Conservation (phyloP, 805 yeast genomes). For the Candida ponderosae region DNA sequence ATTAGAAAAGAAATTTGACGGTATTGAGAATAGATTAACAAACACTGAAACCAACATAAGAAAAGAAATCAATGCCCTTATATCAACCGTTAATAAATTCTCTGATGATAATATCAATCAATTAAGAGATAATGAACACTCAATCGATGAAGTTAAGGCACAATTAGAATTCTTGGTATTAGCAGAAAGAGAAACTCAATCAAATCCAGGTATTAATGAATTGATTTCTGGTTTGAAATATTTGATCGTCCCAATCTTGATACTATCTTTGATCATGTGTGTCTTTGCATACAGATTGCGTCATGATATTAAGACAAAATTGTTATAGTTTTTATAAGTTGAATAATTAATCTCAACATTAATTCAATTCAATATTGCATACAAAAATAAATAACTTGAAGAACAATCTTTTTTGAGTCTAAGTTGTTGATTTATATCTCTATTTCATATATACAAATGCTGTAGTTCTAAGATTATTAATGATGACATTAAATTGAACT, state of each 20-base stretch:
- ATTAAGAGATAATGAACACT: conserved; percentile 16
- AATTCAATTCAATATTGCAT: no score
- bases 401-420: no score
- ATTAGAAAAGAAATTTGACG: conserved; percentile 1
- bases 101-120: conserved; percentile 14
- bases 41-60: conserved; percentile 4
- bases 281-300: conserved; percentile 45
- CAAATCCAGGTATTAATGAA: conserved; percentile 13
- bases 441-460: no score
- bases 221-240: conserved; percentile 17
- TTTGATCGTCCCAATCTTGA: conserved; percentile 17
- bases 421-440: no score
- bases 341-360: conserved; percentile 3
- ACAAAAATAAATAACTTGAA: no score
- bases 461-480: no score
- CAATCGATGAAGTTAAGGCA: conserved; percentile 12
- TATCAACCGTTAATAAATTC: conserved; percentile 7
- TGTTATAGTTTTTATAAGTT: no score
- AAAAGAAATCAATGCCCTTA: conserved; percentile 1
- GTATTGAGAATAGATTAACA: conserved; percentile 4
- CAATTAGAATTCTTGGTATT: conserved; percentile 12
- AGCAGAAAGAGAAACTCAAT: conserved; percentile 16
- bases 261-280: conserved; percentile 27
- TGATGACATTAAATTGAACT: no score
- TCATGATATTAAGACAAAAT: conserved; percentile 54